Evolutionary conservation across 441 rosid species (phyloP), one percentile per base, ranked within the genome.

Genomic region (Biscutella laevigata): DNA sequence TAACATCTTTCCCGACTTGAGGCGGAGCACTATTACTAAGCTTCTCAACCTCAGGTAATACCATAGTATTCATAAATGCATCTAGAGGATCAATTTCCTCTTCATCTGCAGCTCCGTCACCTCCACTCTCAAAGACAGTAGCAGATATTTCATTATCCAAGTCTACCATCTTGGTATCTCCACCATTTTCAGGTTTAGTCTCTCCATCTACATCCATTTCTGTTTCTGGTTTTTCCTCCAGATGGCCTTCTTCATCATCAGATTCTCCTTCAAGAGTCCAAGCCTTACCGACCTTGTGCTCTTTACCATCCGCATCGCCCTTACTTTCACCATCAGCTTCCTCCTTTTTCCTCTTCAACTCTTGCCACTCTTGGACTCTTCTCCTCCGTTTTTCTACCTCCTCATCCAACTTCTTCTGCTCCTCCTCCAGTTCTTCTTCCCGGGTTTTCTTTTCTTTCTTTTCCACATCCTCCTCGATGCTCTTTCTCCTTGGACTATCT

Each of bases 331-430:
- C 51, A 50, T 90, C 95, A 67, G 86, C 94, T 72, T 80, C 89
- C 74, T 64, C 64, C 14, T 57, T 83, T 75, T 66, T 66, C 81
- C 96, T 83, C 79, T 61, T 81, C 49, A 81, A 53, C 62, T 87
- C 97, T 66, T 91, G 98, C 98, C 98, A 87, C 70, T 91, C 96
- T 68, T 87, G 98, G 36, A 91, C 95, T 73, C 98, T 78, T 64
- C 96, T 81, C 71, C 98, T 81, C 66, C 98, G 74, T 64, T 87
- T 91, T 59, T 91, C 98, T 70, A 74, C 79, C 64, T 91, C 95
- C 53, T 87, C 96, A 19, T 90, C 98, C 69, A 90, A 66, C 39
- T 70, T 57, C 6, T 64, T 64, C 59, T 64, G 69, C 53, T 57
- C 69, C 2, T 64, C 69, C 53, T 64, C 64, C 5, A 57, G 47